phyloP scores from a whole-genome alignment of 139 green algal species.

The Chlorella sp. region DNA sequence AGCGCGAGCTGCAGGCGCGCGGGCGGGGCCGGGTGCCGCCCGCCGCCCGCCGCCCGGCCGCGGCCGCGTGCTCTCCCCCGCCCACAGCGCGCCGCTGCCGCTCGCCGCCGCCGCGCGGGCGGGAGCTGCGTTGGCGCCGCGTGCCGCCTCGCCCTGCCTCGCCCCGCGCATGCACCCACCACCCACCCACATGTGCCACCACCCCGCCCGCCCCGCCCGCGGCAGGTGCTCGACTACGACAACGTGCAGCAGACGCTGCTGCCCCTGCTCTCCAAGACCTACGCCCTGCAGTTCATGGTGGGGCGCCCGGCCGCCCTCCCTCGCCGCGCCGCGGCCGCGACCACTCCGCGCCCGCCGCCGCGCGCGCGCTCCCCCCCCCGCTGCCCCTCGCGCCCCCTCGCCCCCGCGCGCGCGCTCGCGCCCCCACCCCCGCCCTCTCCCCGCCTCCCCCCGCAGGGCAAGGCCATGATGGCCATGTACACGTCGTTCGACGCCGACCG shows the following conservation, averaged over 20 bases:
- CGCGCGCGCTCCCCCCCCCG: not conserved
- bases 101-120: too few species aligned
- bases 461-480: constrained; percentile 71
- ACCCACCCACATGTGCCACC: not conserved
- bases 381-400: not conserved
- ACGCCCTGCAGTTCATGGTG: constrained; percentile 92
- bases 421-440: not conserved
- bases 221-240: constrained; percentile 95
- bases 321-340: not conserved
- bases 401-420: not conserved
- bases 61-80: too few species aligned
- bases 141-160: too few species aligned
- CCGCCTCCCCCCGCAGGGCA: constrained; percentile 36
- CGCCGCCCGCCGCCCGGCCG: too few species aligned
- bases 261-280: constrained; percentile 78
- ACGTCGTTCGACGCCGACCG: constrained; percentile 65
- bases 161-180: not conserved
- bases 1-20: constrained; percentile 78
- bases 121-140: too few species aligned
- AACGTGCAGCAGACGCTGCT: constrained; percentile 83
- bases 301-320: not conserved
- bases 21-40: not conserved
- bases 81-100: too few species aligned
- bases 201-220: not conserved
- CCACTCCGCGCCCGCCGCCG: not conserved